Evolutionary conservation across 108 stramenopile genomes (phyloP), one percentile per base, ranked within the genome.

Genomic region (Cyclotella distinguenda): DNA sequence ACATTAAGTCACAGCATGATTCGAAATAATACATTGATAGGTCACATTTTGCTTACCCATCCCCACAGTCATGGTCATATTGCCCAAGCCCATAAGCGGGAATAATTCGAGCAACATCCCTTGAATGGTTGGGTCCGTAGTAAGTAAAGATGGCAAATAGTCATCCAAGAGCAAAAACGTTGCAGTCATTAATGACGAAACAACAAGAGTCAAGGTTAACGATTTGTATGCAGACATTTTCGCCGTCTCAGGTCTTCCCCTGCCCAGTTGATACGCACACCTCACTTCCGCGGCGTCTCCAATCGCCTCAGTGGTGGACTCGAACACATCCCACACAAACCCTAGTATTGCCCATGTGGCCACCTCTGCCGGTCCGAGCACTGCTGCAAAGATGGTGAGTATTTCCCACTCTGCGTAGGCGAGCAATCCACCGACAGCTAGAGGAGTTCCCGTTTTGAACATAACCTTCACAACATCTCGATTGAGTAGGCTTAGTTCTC

Each of bases 331-430:
- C 90, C 90, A 91, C 5, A 88, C 35, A 26, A 64, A 78, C 19
- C 87, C 86, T 47, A 91, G 70, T 48, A 88, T 42, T 19, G 83
- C 86, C 85, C 86, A 91, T 21, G 85, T 64, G 13, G 82, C 90
- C 58, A 79, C 85, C 71, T 91, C 90, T 36, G 87, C 90, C 16
- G 81, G 81, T 22, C 90, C 90, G 10, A 91, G 63, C 0, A 70
- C 23, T 0, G 80, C 69, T 6, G 86, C 68, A 44, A 85, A 86
- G 1, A 88, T 39, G 6, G 82, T 82, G n/a, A 91, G 56, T 23
- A 86, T 25, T 38, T 86, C 85, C 87, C 89, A 90, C 47, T 87
- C 84, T 8, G 83, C 75, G 49, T 86, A 84, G 49, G 84, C 85
- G 56, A 88, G 35, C 28, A 91, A 46, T 13, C 77, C 64, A 18